Conservation (phyloP, 352 stramenopile species). For the Phytophthora agathidicida region DNA sequence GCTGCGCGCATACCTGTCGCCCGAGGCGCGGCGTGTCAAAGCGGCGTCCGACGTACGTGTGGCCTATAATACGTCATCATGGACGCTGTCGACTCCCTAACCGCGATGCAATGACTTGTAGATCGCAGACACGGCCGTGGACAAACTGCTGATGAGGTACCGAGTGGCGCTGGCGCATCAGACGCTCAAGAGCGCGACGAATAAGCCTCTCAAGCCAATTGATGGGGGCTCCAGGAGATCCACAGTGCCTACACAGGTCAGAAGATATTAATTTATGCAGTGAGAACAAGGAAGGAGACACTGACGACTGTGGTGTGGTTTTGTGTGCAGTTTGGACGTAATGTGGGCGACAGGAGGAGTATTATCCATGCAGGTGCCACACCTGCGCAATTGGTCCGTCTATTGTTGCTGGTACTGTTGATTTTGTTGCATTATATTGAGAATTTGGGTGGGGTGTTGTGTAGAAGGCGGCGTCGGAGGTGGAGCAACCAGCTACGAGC, state of each 20-base stretch:
- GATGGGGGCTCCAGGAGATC: conserved; percentile 45
- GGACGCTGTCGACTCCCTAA: background rate
- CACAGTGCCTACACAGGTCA: conserved; percentile 46
- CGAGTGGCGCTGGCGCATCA: conserved; percentile 52
- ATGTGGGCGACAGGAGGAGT: conserved; percentile 40
- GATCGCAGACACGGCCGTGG: conserved; percentile 63
- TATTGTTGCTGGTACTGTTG: background rate
- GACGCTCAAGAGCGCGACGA: conserved; percentile 30
- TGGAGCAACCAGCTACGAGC: conserved; percentile 4
- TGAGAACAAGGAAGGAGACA: background rate
- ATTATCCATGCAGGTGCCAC: conserved; percentile 45
- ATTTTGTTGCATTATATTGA: background rate
- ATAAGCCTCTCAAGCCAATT: conserved; percentile 42
- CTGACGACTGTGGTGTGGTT: conserved; percentile 18
- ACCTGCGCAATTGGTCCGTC: conserved; percentile 36
- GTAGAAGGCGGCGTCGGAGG: conserved; percentile 27
- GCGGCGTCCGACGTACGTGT: conserved; percentile 40
- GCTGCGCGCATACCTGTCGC: conserved; percentile 57
- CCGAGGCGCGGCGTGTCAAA: conserved; percentile 45
- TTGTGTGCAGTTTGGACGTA: conserved; percentile 43
- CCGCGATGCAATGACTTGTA: conserved; percentile 12
- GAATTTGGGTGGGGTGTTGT: background rate
- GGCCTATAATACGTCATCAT: background rate
- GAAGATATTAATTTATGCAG: background rate
- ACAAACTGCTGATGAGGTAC: conserved; percentile 70